These are phyloP conservation scores for Petunia axillaris DNA, from an alignment of 257 asterid genomes.

Conservation along the genomic window DNA sequence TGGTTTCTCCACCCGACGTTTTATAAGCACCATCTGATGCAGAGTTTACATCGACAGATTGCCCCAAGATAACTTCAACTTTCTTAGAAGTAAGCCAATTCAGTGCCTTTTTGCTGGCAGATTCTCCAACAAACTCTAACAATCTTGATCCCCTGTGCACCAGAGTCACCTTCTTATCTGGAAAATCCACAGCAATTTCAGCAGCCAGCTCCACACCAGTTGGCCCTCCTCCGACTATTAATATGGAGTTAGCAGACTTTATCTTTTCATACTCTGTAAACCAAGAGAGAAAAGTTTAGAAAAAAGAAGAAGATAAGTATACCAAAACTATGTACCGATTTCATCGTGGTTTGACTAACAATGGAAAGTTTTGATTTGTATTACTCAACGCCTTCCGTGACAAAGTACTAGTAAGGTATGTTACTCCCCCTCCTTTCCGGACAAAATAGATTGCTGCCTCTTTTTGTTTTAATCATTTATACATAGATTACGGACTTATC, in stretches of 20 bases:
- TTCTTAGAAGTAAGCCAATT: conserved; percentile 32
- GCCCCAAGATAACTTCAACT: conserved; percentile 33
- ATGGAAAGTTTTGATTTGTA: too few species aligned
- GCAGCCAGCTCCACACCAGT: conserved; percentile 38
- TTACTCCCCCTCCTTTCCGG: too few species aligned
- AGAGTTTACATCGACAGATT: conserved; percentile 30
- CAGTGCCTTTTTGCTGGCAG: conserved; percentile 27
- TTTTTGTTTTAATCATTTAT: too few species aligned
- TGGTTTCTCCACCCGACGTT: conserved; percentile 33
- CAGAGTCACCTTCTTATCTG: conserved; percentile 33
- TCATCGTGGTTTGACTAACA: too few species aligned
- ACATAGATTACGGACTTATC: too few species aligned
- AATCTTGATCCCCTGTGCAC: conserved; percentile 35
- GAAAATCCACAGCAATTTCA: conserved; percentile 36
- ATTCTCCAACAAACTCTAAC: conserved; percentile 33
- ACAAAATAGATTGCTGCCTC: too few species aligned
- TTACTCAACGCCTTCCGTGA: too few species aligned
- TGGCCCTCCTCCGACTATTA: conserved; percentile 40
- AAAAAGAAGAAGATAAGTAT: too few species aligned
- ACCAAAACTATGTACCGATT: too few species aligned
- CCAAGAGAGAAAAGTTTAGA: not conserved
- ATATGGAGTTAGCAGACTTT: conserved; percentile 25
- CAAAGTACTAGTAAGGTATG: too few species aligned
- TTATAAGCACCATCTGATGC: conserved; percentile 29
- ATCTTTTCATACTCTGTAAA: conserved; percentile 31